Conservation (phyloP, 805 yeast species). For the Allodekkera sacchari region DNA sequence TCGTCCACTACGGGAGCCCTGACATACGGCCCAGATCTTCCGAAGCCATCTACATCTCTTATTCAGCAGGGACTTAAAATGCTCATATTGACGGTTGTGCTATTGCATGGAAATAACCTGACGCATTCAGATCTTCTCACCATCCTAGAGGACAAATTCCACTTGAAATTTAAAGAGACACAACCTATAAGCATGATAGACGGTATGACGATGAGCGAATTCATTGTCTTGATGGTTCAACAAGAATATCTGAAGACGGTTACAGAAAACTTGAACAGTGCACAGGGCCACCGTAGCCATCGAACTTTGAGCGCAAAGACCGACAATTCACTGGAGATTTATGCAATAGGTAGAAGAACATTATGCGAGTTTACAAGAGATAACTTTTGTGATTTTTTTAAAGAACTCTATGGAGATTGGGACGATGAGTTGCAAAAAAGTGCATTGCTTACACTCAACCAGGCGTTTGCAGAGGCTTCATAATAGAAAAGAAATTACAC, state of each 20-base stretch:
- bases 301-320: conserved; percentile 6
- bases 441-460: conserved; percentile 17
- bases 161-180: conserved; percentile 15
- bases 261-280: conserved; percentile 2
- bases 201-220: conserved; percentile 14
- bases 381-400: conserved; percentile 18
- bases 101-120: conserved; percentile 21
- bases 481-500: too few relatives aligned
- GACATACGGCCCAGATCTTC: conserved; percentile 13
- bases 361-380: conserved; percentile 18
- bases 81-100: conserved; percentile 18
- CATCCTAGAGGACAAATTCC: conserved; percentile 16
- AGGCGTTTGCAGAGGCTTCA: conserved; percentile 13
- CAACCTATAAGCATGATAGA: conserved; percentile 13
- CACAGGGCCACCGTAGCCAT: conserved; percentile 1
- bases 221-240: conserved; percentile 14
- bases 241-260: conserved; percentile 16
- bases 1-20: conserved; percentile 3
- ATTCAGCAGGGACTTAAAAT: conserved; percentile 20
- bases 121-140: conserved; percentile 19
- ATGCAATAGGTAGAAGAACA: conserved; percentile 23
- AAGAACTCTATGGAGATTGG: conserved; percentile 20
- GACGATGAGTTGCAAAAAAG: conserved; percentile 19
- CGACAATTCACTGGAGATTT: conserved; percentile 18
- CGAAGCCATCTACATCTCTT: conserved; percentile 16